A percentile compares a stretch with the other conserved stretches of the same genome.
Evolutionary conservation across 805 yeast genomes (phyloP).

Genomic region (Metschnikowia peoriensis): DNA sequence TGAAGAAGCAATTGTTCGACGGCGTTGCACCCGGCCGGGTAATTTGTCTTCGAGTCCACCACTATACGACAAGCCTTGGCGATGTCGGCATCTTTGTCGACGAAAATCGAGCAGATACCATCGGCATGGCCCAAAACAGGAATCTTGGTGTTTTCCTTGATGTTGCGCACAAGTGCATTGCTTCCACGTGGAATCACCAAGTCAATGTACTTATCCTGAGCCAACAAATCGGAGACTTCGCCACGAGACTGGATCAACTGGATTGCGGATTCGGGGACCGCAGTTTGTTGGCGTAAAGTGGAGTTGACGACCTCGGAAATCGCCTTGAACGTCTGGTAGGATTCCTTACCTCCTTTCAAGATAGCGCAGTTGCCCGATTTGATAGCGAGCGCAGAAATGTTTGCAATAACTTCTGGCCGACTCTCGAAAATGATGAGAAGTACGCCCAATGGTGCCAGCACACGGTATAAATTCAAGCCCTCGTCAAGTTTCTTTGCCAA

Average conservation of each 20-base stretch:
- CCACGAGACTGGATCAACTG: constrained; percentile 87
- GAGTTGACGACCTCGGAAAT: constrained; percentile 70
- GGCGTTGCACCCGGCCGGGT: constrained; percentile 99
- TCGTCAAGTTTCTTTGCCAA: constrained; percentile 85
- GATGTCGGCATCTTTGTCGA: constrained; percentile 75
- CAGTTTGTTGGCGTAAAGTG: constrained; percentile 56
- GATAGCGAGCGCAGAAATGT: constrained; percentile 91
- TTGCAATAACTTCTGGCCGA: constrained; percentile 98
- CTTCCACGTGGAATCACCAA: constrained; percentile 98
- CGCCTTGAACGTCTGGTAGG: constrained; percentile 76
- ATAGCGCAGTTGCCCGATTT: constrained; percentile 97
- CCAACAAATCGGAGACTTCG: constrained; percentile 80
- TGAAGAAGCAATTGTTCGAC: constrained; percentile 81
- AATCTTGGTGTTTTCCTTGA: constrained; percentile 85
- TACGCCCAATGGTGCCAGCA: constrained; percentile 95
- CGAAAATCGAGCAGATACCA: constrained; percentile 88
- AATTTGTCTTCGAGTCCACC: constrained; percentile 89
- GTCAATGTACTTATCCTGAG: constrained; percentile 87
- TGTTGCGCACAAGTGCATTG: constrained; percentile 81
- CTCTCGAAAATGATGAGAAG: constrained; percentile 90
- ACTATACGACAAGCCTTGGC: constrained; percentile 72
- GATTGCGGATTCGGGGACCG: constrained; percentile 76
- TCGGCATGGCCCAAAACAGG: constrained; percentile 99
- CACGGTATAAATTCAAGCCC: constrained; percentile 76
- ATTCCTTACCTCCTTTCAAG: constrained; percentile 96